Base-by-base conservation (phyloP, 148 eudicot genomes). In the Persicaria tinctoria region DNA sequence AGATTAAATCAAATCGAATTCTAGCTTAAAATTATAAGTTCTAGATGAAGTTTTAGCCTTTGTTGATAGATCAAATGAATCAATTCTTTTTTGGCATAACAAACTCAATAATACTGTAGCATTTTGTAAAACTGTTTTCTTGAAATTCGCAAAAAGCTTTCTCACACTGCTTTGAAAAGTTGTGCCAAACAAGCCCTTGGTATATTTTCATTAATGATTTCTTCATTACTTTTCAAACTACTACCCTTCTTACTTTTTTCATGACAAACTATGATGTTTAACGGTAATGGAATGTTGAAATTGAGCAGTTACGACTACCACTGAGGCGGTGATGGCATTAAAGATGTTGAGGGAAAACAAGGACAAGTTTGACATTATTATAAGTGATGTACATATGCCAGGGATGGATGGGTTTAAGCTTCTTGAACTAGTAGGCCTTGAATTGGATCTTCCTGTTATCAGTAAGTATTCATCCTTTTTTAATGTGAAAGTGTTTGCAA, bases 351-450 rank as follows among this genome's bases (percentile, higher is more conserved):
- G 85, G 41, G 89, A 86, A 73, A 79, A 66, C 60, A 84, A 80
- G 81, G 91, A 82, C 71, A 77, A 77, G 51, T 88, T 82, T 73
- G 91, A 88, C 80, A 68, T 88, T 73, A 84, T 88, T 17, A 82
- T 88, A 46, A 84, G 91, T 77, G 91, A 88, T 80, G 91, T 88
- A 38, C 89, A 88, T 69, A 88, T 88, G 91, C 91, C 89, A 54
- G 91, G 83, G 70, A 86, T 88, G 87, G 91, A 86, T 79, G 91
- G 91, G 59, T 88, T 85, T 76, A 88, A 83, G 71, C 91, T 88
- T 76, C 89, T 88, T 70, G 91, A 88, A 70, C 91, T 75, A 63
- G 88, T 88, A 78, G 91, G 91, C 60, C 66, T 86, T 73, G 89
- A 86, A 76, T 79, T 88, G 86, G 89, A 86, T 77, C 91, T 88